Conservation (phyloP, 257 asterid species). For the Solanum paucissectum region DNA sequence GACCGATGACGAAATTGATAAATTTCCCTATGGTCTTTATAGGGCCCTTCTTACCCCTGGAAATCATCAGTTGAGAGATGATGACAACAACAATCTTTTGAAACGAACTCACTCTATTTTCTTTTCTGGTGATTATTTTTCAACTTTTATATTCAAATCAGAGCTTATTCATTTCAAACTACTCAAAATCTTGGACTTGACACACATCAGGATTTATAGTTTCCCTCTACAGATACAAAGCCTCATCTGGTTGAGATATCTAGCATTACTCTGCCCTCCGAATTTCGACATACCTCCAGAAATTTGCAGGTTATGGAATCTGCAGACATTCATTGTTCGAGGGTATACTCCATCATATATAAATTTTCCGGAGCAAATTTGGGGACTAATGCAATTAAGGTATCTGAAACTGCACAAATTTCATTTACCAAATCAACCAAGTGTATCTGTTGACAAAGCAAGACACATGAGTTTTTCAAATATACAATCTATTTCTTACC, state of each 20-base stretch:
- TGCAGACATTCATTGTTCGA: background rate
- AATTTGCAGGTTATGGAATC: background rate
- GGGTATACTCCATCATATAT: background rate
- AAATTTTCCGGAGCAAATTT: background rate
- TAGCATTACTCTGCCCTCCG: background rate
- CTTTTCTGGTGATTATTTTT: background rate
- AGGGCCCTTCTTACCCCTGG: background rate
- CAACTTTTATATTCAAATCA: background rate
- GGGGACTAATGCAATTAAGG: background rate
- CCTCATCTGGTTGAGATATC: background rate
- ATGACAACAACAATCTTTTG: background rate
- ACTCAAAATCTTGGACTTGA: conserved; percentile 4
- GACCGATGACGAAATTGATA: background rate
- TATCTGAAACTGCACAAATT: background rate
- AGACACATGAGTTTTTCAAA: background rate
- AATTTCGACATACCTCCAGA: background rate
- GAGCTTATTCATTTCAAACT: background rate
- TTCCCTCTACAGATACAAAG: background rate
- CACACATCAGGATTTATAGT: background rate
- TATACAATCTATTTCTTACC: background rate
- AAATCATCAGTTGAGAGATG: background rate
- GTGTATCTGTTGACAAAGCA: background rate
- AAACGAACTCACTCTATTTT: background rate
- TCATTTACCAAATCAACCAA: background rate
- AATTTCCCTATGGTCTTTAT: background rate